Base-by-base conservation (phyloP, 495 filamentous ascomycete genomes). In the Aspergillus saccharolyticus region DNA sequence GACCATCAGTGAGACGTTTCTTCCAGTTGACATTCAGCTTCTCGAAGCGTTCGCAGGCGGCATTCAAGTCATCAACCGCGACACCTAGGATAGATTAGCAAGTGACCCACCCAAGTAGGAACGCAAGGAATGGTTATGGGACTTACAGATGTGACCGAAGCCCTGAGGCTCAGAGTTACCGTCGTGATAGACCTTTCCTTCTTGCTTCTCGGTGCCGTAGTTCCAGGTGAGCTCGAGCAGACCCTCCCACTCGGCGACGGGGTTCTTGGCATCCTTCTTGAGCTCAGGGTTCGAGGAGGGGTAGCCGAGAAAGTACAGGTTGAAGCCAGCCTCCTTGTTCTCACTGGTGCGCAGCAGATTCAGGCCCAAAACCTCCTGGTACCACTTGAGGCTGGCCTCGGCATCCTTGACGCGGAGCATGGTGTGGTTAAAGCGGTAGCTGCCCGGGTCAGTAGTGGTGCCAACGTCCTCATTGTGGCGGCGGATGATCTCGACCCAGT, bases 381-480 rank as follows among this genome's bases (percentile, higher is more conserved):
- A 98, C 74, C 95, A 98, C 60, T 87, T 85, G 46, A 97, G 72
- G 14, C 87, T 91, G 62, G 82, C 83, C 67, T 96, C 88, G 33
- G 83, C 78, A 64, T 93, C 88, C 78, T 97, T 98, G 69, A 97
- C 87, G 22, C 94, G 88, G 60, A 98, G 84, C 94, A 97, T 97
- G 56, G 91, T 96, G 65, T 75, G 75, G 63, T 77, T 81, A 58
- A 87, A 70, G 6, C 81, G 76, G 69, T 88, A 88, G 50, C 70
- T 77, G 2, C 58, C 61, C 3, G 77, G 64, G 61, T 83, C 76
- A 2, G 83, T 83, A 21, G 78, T 74, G 42, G 78, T 77, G 16
- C 65, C 63, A n/a, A 81, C 68, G 47, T 72, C 72, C 70, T 84
- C 77, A 6, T 82, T 80, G 19, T 75, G 75, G 56, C 76, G 74